Base-by-base conservation (phyloP, 192 early-diverging fungal genomes). In the Linnemannia schmuckeri region DNA sequence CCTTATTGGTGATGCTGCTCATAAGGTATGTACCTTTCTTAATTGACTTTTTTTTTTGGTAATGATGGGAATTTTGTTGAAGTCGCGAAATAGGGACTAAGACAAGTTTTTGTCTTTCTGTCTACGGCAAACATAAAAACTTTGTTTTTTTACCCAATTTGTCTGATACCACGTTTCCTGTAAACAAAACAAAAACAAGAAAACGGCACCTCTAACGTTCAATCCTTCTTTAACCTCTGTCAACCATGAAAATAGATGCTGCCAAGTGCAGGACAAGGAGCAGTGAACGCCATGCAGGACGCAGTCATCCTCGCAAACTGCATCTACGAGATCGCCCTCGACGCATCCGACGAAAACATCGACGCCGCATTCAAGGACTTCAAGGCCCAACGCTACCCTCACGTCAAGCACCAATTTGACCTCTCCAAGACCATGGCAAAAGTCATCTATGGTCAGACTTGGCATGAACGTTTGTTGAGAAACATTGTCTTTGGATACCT, bases 201-300 rank as follows among this genome's bases (percentile, higher is more conserved):
- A 10, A 61, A 27, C 55, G n/a, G 9, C 17, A 61, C 55, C 24
- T 10, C 55, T 61, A 61, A 61, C 6, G 6, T 7, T 35, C 61
- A 2, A 1, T 24, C n/a, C 61, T 66, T 13, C 22, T 52, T 20
- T 24, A n/a, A 55, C 9, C 55, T 57, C 55, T n/a, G 18, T 6
- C n/a, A 57, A n/a, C n/a, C n/a, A 61, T 15, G 44, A 13, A 46
- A 46, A 27, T 52, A 82, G 80, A 80, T 82, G 80, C 80, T 82
- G 6, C 80, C 80, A 61, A 82, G 80, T 55, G 73, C 80, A 9
- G 80, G 80, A 7, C 80, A 82, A 52, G 83, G 83, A 13, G 83
- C 83, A 17, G 83, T 85, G 5, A 85, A 73, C 54, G 83, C 83
- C 0, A 79, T 85, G 78, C 78, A 85, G 37, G 78, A 85, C 30